Percentiles rank a stretch among this genome's conserved stretches.
These are phyloP conservation scores for Keqinozyma sinolaborantium DNA, from an alignment of 1,139 yeast species.

Conservation along the genomic window DNA sequence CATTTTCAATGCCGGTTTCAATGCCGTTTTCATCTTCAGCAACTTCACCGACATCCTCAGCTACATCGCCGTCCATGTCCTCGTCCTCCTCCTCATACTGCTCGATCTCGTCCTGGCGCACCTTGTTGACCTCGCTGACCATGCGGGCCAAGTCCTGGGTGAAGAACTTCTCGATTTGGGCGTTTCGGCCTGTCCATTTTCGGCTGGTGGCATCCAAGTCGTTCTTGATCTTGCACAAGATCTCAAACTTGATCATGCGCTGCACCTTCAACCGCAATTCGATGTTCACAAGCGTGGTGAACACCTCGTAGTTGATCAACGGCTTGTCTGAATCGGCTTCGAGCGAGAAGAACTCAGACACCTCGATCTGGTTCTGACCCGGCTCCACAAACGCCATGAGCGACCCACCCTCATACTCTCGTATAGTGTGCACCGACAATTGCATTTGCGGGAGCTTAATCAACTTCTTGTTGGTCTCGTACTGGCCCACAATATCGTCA, in stretches of 20 bases:
- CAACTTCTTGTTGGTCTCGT: constrained; percentile 20
- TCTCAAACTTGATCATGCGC: constrained; percentile 33
- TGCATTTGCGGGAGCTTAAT: constrained; percentile 27
- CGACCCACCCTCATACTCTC: constrained; percentile 19
- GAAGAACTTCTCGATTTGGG: constrained; percentile 35
- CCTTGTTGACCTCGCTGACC: constrained; percentile 18
- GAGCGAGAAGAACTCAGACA: constrained; percentile 20
- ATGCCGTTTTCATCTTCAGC: constrained; percentile 3
- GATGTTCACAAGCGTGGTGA: constrained; percentile 28
- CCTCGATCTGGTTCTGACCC: constrained; percentile 13
- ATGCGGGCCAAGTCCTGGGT: constrained; percentile 20
- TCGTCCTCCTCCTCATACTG: constrained; percentile 9
- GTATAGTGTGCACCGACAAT: constrained; percentile 28
- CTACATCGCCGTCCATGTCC: constrained; percentile 7
- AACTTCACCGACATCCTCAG: constrained; percentile 2
- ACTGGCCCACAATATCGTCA: constrained; percentile 18
- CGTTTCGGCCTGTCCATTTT: constrained; percentile 41
- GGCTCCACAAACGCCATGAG: constrained; percentile 14
- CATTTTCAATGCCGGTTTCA: constrained; percentile 1
- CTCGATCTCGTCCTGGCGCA: constrained; percentile 10
- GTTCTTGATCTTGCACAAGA: constrained; percentile 28
- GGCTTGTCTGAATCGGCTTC: constrained; percentile 19
- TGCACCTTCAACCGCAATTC: constrained; percentile 33
- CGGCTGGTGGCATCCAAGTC: constrained; percentile 29
- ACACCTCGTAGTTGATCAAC: constrained; percentile 25